phyloP scores from a whole-genome alignment of 495 filamentous ascomycete species.

The Penicillium herquei region DNA sequence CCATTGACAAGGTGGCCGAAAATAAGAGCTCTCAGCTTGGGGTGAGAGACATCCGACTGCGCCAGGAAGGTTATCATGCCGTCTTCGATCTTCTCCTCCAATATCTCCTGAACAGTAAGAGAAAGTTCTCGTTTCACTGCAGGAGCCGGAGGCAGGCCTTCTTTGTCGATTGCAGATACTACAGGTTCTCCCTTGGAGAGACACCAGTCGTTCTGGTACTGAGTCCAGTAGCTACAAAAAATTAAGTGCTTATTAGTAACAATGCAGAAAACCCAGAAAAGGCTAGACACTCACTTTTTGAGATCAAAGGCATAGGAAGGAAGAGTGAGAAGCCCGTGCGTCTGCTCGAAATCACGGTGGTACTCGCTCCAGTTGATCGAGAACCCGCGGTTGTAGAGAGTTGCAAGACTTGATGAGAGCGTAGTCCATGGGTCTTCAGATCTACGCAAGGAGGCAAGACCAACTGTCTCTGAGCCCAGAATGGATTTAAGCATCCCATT shows the following conservation, averaged over 20 bases:
- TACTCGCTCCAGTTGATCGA: constrained; percentile 63
- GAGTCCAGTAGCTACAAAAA: constrained; percentile 39
- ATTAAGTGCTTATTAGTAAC: no score
- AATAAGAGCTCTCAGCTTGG: constrained; percentile 29
- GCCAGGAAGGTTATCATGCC: not conserved
- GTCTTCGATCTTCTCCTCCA: not conserved
- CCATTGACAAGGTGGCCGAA: constrained; percentile 40
- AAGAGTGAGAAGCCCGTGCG: constrained; percentile 54
- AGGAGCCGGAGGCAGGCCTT: not conserved
- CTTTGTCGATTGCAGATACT: no score
- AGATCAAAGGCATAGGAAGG: constrained; percentile 56
- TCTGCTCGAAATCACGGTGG: constrained; percentile 55
- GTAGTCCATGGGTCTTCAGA: constrained; percentile 38
- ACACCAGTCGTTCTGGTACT: constrained; percentile 34
- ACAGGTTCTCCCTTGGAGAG: constrained; percentile 28
- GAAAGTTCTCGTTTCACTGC: not conserved
- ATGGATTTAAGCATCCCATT: constrained; percentile 20
- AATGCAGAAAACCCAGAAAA: no score
- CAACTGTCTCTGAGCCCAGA: not conserved
- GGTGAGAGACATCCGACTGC: constrained; percentile 30
- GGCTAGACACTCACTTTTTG: constrained; percentile 12
- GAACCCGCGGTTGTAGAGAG: not conserved
- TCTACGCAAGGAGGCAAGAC: not conserved
- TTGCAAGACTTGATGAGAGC: not conserved
- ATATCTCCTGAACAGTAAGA: not conserved